Base-by-base conservation (phyloP, 257 asterid species). In the Capsicum baccatum region DNA sequence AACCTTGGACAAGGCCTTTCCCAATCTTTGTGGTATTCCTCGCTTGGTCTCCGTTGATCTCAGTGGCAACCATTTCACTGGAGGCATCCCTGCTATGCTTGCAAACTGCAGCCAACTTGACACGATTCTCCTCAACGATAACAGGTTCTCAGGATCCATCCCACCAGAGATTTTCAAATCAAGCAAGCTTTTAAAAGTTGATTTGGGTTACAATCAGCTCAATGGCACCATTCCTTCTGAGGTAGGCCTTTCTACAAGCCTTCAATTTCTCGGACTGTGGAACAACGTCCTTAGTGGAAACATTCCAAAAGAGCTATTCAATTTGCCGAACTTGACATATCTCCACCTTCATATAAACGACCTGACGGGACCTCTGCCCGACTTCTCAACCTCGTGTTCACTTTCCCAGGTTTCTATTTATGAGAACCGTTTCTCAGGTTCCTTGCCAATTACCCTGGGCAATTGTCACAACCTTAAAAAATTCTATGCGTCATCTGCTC, bases 21-120 rank as follows among this genome's bases (percentile, higher is more conserved):
- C 83, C 4, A 64, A 79, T 44, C 66, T 89, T 4, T 91, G 93
- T 8, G 50, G 44, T 6, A 85, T 91, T 85, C 85, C 89, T 19
- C 88, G 21, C 80, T 78, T 91, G 62, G 37, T 47, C 82, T 35
- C 13, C 17, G 83, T 89, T 63, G 91, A 89, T 89, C 89, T 91
- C 79, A 83, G 86, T 56, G 73, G 83, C 84, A 91, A 91, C 87
- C 68, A 84, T 54, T 89, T 90, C 87, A 85, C 85, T 4, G 91
- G 92, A 13, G 62, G 42, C 17, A 68, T 89, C 76, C 93, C 93
- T 21, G 14, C 79, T 44, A 60, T 84, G 71, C 85, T 89, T 2
- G 88, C 87, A 11, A 87, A 90, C 88, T 90, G 92, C 88, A 90
- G 91, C 70, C 60, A 57, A 50, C 87, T 90, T 19, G 57, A 42